Conservation (phyloP, 768 basidiomycete genomes). For the Mycena latifolia region DNA sequence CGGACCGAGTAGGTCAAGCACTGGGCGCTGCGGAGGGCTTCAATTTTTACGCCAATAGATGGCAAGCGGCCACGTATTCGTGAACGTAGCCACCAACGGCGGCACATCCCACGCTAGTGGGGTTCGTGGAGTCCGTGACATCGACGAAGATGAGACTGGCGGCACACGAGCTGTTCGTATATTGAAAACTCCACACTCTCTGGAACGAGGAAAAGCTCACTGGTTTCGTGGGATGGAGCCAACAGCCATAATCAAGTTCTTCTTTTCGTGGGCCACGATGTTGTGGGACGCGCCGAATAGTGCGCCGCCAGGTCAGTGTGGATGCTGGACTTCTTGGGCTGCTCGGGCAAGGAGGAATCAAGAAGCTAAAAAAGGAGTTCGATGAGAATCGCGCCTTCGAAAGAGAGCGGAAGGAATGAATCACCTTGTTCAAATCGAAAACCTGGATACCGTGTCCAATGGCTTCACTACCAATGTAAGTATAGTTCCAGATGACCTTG, state of each 20-base stretch:
- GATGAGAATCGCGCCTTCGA: no score
- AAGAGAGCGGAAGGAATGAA: no score
- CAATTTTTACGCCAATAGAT: neutral
- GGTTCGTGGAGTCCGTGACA: constrained; percentile 43
- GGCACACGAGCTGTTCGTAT: constrained; percentile 25
- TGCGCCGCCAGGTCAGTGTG: constrained; percentile 36
- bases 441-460: constrained; percentile 43
- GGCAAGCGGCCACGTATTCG: constrained; percentile 30
- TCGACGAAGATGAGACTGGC: constrained; percentile 47
- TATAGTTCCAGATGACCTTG: constrained; percentile 40
- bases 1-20: constrained; percentile 47
- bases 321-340: constrained; percentile 40
- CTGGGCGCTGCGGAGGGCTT: constrained; percentile 37
- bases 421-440: constrained; percentile 44
- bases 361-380: no score
- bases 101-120: constrained; percentile 39
- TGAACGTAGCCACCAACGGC: constrained; percentile 47
- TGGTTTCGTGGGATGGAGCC: constrained; percentile 27
- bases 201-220: no score
- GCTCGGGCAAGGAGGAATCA: constrained; percentile 14
- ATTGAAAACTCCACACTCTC: neutral
- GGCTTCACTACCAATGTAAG: constrained; percentile 45
- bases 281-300: constrained; percentile 45
- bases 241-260: constrained; percentile 41
- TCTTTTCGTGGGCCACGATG: constrained; percentile 42